Conservation (phyloP, 345 rosid genomes). For the Draba incana region DNA sequence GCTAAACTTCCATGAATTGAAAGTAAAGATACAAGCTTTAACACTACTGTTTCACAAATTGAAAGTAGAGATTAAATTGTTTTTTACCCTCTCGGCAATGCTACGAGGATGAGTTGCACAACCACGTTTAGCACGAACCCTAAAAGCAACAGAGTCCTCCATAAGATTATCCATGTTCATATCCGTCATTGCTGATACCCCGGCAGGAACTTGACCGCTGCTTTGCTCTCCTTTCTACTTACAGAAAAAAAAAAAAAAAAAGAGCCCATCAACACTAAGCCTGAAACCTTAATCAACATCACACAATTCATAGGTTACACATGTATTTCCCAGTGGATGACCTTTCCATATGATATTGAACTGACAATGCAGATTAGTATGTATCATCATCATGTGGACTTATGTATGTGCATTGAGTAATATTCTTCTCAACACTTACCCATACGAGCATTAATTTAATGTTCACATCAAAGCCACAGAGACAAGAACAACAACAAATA, state of each 20-base stretch:
- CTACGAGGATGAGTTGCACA: constrained; percentile 90
- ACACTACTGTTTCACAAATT: not conserved
- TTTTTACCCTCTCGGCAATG: constrained; percentile 77
- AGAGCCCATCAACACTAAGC: constrained; percentile 11
- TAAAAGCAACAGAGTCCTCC: constrained; percentile 67
- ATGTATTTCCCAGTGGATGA: not conserved
- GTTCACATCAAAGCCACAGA: constrained; percentile 12
- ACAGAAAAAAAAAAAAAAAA: not conserved
- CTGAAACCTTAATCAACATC: constrained; percentile 15
- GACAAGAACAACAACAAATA: not conserved
- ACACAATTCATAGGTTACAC: constrained; percentile 13
- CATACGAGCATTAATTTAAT: not conserved
- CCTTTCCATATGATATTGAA: not conserved
- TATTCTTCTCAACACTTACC: not conserved
- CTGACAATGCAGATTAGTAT: not conserved
- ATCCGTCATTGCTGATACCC: constrained; percentile 43
- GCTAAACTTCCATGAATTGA: not conserved
- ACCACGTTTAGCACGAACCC: constrained; percentile 82
- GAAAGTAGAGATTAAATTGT: not conserved
- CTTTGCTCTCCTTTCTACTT: constrained; percentile 63
- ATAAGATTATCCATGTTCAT: constrained; percentile 60
- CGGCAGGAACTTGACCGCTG: constrained; percentile 41
- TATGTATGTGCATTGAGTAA: not conserved
- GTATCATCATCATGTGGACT: not conserved
- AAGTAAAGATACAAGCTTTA: not conserved